Conservation (phyloP, 2,329 filamentous ascomycete species). For the Colletotrichum sp. region DNA sequence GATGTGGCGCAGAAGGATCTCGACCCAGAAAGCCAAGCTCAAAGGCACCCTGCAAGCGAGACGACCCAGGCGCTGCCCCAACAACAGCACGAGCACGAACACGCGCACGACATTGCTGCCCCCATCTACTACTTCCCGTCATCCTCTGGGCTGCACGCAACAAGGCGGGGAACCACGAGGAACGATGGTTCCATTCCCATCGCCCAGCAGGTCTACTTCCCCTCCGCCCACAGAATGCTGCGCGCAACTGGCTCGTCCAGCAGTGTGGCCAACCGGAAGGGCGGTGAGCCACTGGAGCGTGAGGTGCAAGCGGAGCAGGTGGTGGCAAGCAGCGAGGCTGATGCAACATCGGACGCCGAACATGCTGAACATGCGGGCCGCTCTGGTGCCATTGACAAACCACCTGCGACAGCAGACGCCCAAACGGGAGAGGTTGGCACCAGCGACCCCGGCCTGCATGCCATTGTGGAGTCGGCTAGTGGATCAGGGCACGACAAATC, state of each 20-base stretch:
- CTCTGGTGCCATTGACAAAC: constrained; percentile 12
- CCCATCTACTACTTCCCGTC: constrained; percentile 4
- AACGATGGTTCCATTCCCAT: neutral
- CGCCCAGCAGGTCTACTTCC: neutral
- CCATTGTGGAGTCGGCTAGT: constrained; percentile 8
- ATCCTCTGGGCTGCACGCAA: constrained; percentile 5
- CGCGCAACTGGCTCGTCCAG: neutral
- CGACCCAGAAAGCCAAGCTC: constrained; percentile 2
- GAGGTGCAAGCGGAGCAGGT: constrained; percentile 1
- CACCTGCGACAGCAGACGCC: neutral
- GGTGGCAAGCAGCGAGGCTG: constrained; percentile 10
- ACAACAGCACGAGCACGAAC: neutral
- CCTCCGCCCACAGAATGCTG: neutral
- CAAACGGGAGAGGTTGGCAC: constrained; percentile 7
- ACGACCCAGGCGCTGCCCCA: neutral
- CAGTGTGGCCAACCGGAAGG: constrained; percentile 7
- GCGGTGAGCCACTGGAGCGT: constrained; percentile 14
- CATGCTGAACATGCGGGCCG: constrained; percentile 11
- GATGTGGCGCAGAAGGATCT: constrained; percentile 5
- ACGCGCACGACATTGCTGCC: neutral
- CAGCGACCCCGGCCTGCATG: constrained; percentile 14
- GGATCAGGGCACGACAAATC: constrained; percentile 13
- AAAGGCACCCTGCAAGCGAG: constrained; percentile 1
- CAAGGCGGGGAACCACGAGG: neutral
- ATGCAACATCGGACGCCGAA: constrained; percentile 4